These are phyloP conservation scores for Cladosporium halotolerans DNA, from an alignment of 2,329 filamentous ascomycete genomes.

Conservation along the genomic window DNA sequence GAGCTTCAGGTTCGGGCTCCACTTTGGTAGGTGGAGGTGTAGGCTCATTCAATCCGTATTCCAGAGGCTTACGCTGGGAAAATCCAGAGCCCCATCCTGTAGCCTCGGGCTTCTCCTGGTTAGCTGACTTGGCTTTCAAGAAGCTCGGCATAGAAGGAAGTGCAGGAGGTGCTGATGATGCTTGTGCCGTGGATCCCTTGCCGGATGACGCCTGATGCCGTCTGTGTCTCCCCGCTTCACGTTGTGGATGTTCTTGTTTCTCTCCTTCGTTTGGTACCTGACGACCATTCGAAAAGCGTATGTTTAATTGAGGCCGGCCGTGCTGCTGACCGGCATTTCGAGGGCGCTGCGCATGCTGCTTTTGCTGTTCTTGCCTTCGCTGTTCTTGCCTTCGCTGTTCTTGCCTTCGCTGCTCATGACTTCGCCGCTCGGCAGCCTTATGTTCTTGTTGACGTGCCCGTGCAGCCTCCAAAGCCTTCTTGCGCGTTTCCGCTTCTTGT, in stretches of 20 bases:
- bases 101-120: neutral
- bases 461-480: neutral
- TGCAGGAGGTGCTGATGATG: too few relatives aligned
- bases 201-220: too few relatives aligned
- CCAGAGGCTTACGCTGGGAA: neutral
- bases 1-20: neutral
- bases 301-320: too few relatives aligned
- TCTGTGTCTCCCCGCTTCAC: too few relatives aligned
- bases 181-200: too few relatives aligned
- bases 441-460: neutral
- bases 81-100: conserved; percentile 2
- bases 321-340: neutral
- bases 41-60: neutral
- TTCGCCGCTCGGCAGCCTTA: neutral
- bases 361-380: neutral
- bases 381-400: neutral
- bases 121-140: neutral
- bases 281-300: too few relatives aligned
- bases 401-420: neutral
- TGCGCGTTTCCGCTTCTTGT: conserved; percentile 10
- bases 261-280: neutral
- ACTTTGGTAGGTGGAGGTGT: neutral
- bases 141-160: conserved; percentile 4
- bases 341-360: neutral
- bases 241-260: neutral